Evolutionary conservation across 2,329 filamentous ascomycete species (phyloP), one percentile per base, ranked within the genome.

Genomic region (Drechslerella dactyloides): DNA sequence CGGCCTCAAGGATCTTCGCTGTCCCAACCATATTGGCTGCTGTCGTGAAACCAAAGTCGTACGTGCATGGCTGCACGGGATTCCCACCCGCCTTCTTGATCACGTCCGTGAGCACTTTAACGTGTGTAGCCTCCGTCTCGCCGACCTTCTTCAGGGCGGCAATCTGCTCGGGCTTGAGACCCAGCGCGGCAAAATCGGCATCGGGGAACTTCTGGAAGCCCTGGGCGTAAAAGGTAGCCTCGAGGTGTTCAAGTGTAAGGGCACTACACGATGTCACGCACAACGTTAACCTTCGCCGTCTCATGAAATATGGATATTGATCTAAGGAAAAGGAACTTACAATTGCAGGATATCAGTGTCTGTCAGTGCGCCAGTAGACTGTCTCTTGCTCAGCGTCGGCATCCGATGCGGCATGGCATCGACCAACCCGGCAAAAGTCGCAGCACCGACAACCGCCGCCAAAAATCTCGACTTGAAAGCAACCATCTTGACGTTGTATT

Each of bases 201-300:
- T 85, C 83, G 24, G 85, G 82, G 81, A 91, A 90, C 79, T 86
- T 84, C 74, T 83, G 82, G 77, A 91, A 89, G 40, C 88, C 89
- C 77, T 89, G 83, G 75, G 85, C 83, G 83, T 92, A 91, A 80
- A 90, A 91, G 62, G 84, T 82, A 23, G 86, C 83, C 81, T 91
- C 89, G 76, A 91, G 87, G 80, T 89, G 87, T 80, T 92, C 89
- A 51, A 90, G 83, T 4, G 89, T 90, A 63, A 90, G 82, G 73
- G 89, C 89, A 77, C 86, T 89, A 74, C 27, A 72, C 24, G 27
- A 35, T 21, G 8, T 8, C 27, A 33, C 27, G 27, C 3, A 33
- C 27, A 8, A 33, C n/a, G n/a, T n/a, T n/a, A n/a, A n/a, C n/a
- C n/a, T n/a, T n/a, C n/a, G n/a, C n/a, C n/a, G n/a, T 53, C 7